phyloP scores from a whole-genome alignment of 75 land plant genomes.

The Larix kaempferi region DNA sequence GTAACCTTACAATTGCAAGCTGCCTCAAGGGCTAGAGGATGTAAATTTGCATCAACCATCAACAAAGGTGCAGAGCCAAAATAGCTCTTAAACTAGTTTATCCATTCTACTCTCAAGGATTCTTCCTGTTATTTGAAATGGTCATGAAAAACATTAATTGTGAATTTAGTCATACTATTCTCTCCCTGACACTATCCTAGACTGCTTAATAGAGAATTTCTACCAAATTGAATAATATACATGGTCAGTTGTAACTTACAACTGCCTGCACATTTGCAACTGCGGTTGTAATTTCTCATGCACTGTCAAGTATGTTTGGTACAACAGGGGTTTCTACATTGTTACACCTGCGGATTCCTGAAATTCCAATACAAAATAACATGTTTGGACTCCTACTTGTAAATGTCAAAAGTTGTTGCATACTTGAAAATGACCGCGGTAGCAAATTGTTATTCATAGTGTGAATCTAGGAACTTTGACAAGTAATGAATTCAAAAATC shows the following conservation, averaged over 20 bases:
- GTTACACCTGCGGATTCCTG: too few relatives aligned
- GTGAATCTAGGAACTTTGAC: too few relatives aligned
- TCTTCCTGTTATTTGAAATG: conserved; percentile 16
- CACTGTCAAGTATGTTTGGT: not conserved
- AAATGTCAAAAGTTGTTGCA: too few relatives aligned
- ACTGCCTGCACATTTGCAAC: conserved; percentile 87
- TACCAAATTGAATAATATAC: not conserved
- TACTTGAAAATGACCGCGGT: too few relatives aligned
- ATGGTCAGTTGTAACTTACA: too few relatives aligned
- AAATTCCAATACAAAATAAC: too few relatives aligned
- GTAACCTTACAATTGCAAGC: conserved; percentile 67
- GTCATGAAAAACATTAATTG: not conserved
- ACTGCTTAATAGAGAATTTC: not conserved
- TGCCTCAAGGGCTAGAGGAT: conserved; percentile 49
- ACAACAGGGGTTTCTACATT: too few relatives aligned
- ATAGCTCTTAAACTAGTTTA: conserved; percentile 35
- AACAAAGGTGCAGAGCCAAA: conserved; percentile 68
- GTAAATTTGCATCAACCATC: conserved; percentile 88
- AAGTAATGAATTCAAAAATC: too few relatives aligned
- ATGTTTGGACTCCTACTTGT: too few relatives aligned
- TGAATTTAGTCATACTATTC: not conserved
- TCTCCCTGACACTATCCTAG: not conserved
- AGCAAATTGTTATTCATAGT: too few relatives aligned
- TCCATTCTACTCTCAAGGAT: conserved; percentile 51
- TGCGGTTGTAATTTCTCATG: conserved; percentile 79